Evolutionary conservation across 176 grass and related monocot species (phyloP), one percentile per base, ranked within the genome.

Genomic region (Juncus effusus): DNA sequence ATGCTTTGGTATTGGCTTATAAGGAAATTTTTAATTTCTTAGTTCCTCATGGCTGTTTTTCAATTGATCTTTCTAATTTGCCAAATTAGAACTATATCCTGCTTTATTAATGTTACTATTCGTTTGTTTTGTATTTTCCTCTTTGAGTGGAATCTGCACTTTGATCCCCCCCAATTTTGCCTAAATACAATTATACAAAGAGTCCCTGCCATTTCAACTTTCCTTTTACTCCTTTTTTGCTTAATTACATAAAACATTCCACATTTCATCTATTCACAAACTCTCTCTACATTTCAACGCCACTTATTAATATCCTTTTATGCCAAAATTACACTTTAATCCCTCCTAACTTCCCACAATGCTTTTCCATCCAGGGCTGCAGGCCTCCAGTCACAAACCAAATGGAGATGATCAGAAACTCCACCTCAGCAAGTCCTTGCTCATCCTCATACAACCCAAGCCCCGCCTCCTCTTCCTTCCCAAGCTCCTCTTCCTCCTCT

Each of bases 381-480:
- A 89, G 66, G 65, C 85, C 88, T 58, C 76, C 66, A 9, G 5
- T 44, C 37, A 42, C 58, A 3, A 80, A 76, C 36, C 49, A 63
- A 37, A 36, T 38, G 10, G 66, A 86, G 55, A 56, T 56, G 36
- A 13, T 69, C 16, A 68, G 67, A 8, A 71, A 67, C 6, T 84
- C 88, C 2, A 63, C 63, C 6, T 59, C 85, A 13, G 37, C 54
- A 60, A 95, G 80, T 74, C 82, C 80, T 3, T 81, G 80, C 62
- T 80, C 83, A 15, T 82, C 86, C 38, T 84, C 81, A 7, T 84
- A 84, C 54, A 84, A 84, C 28, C 81, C 58, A 10, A 84, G 77
- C 59, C 77, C 82, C 2, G 64, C 77, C 13, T 87, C 74, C 2
- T 81, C 86, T 3, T 99, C 89, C 3, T 99, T 94, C 35, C 72